Evolutionary conservation across 2,329 filamentous ascomycete species (phyloP), one percentile per base, ranked within the genome.

Genomic region (Xylariaceae sp.): DNA sequence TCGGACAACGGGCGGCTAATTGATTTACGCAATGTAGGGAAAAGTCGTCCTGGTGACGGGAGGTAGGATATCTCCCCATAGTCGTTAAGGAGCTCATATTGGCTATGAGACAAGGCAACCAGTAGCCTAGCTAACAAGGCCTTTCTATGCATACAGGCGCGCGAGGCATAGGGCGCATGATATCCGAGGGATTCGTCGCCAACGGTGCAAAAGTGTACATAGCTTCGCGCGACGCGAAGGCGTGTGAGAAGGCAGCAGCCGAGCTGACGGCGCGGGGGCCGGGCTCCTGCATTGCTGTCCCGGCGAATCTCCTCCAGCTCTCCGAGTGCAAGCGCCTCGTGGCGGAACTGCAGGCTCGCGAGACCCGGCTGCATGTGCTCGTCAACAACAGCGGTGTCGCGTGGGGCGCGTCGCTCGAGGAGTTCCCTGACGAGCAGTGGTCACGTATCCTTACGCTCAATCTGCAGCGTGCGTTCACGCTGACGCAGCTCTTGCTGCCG

Each of bases 91-190:
- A 30, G n/a, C 18, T 21, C 19, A 49, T 22, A n/a, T n/a, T 2
- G 10, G 19, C 5, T 18, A 29, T 47, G 30, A 15, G 26, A 44
- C 21, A 30, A 40, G 43, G 34, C 19, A 30, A 51, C 16, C 21
- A 5, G 15, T 18, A 16, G 36, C 4, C 5, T 16, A 8, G 37
- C 50, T 58, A 37, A 58, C 49, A 13, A 16, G 19, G 4, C 15
- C 41, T 9, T 30, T 30, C n/a, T 3, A 44, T 7, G 50, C 70
- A 22, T 41, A 5, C 45, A 61, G 74, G 78, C 49, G 79, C 76
- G 43, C 80, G 85, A 65, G 84, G 83, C 59, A 81, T 87, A 58
- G 84, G 84, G 15, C 80, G 79, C 55, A 87, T 87, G 84, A 87
- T 87, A 58, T 80, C 81, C 30, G 74, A 83, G 53, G 84, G 82